Evolutionary conservation across 306 rosid species (phyloP).

Genomic region (Heteromeles arbutifolia): DNA sequence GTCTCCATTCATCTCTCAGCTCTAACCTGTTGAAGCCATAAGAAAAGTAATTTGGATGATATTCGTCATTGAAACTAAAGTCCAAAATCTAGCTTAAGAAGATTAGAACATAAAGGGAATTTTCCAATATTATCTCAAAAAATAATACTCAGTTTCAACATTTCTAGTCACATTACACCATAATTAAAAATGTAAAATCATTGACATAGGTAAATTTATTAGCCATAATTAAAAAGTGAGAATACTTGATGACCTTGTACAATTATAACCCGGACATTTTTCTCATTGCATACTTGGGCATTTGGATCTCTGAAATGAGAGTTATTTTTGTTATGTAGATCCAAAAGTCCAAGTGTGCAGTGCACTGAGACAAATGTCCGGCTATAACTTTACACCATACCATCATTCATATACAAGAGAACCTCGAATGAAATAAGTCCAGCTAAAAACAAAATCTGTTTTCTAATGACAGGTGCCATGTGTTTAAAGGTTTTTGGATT

Average conservation of each 20-base stretch:
- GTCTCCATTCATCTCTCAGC: constrained; percentile 86
- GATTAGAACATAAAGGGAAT: not conserved
- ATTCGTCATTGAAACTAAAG: constrained; percentile 8
- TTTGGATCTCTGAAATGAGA: not conserved
- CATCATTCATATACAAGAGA: not conserved
- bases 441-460: too few relatives aligned
- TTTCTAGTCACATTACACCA: not conserved
- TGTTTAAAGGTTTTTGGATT: too few relatives aligned
- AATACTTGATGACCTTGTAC: not conserved
- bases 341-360: not conserved
- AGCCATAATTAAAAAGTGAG: not conserved
- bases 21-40: constrained; percentile 60
- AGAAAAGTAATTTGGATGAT: constrained; percentile 19
- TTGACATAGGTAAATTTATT: not conserved
- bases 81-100: not conserved
- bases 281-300: not conserved
- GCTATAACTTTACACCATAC: not conserved
- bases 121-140: not conserved
- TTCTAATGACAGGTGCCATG: too few relatives aligned
- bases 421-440: not conserved
- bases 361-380: not conserved
- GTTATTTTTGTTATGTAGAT: not conserved
- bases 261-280: not conserved
- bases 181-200: not conserved
- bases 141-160: not conserved